phyloP scores from a whole-genome alignment of 106 monocot species.

The Apostasia ramifera region DNA sequence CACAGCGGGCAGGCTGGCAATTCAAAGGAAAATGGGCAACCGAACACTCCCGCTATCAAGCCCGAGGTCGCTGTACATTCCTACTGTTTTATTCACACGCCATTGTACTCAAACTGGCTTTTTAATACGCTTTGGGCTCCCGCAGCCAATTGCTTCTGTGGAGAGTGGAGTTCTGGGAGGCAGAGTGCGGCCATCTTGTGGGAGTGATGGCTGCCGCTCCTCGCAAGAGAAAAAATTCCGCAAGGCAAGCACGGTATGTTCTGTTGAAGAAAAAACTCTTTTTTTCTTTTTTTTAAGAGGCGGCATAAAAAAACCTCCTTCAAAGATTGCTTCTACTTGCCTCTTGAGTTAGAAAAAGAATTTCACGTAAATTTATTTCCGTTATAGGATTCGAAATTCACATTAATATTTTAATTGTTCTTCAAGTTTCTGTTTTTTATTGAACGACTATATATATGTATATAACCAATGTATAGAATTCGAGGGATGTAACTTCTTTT shows the following conservation, averaged over 20 bases:
- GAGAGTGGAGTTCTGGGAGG: constrained; percentile 70
- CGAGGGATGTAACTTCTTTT: too few species aligned
- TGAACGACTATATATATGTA: too few species aligned
- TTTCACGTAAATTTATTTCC: too few species aligned
- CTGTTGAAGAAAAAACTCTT: background rate
- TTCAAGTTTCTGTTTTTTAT: too few species aligned
- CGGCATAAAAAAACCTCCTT: background rate
- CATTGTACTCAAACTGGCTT: too few species aligned
- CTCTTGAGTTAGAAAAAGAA: background rate
- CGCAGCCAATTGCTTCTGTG: constrained; percentile 73
- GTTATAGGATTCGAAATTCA: too few species aligned
- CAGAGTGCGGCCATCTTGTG: background rate
- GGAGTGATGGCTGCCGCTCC: constrained; percentile 28
- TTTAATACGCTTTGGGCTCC: background rate
- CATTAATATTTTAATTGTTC: too few species aligned
- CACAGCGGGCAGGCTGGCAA: constrained; percentile 18
- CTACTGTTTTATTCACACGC: background rate
- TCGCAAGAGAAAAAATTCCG: constrained; percentile 58
- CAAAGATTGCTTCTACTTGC: too few species aligned
- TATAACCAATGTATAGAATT: too few species aligned
- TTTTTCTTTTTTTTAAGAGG: background rate
- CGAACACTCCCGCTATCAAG: constrained; percentile 62
- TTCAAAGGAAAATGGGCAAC: constrained; percentile 17
- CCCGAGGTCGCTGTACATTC: constrained; percentile 22
- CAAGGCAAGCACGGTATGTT: constrained; percentile 65